Conservation (phyloP, 805 yeast species). For the Myxozyma sirexii region DNA sequence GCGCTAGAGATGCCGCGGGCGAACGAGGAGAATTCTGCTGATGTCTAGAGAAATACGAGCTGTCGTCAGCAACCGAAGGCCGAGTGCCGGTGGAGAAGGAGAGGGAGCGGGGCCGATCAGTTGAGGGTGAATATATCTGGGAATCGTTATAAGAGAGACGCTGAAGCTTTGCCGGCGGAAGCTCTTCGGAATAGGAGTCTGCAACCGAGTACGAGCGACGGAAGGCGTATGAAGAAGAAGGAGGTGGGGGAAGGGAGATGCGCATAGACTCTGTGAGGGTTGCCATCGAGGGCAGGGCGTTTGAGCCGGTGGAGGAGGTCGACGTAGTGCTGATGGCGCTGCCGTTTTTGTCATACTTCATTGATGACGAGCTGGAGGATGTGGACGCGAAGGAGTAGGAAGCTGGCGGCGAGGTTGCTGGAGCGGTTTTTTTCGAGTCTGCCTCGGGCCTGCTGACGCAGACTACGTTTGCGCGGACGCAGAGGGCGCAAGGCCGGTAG, state of each 20-base stretch:
- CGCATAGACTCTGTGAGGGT: constrained; percentile 20
- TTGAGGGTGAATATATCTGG: not conserved
- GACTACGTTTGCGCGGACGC: constrained; percentile 32
- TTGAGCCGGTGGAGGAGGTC: constrained; percentile 1
- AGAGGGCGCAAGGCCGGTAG: constrained; percentile 33
- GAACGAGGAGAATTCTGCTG: too few relatives aligned
- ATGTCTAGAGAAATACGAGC: not conserved
- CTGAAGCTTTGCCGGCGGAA: constrained; percentile 12
- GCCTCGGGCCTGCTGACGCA: constrained; percentile 30
- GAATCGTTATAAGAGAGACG: constrained; percentile 1
- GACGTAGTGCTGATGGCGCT: not conserved
- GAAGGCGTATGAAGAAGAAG: not conserved
- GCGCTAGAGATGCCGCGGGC: too few relatives aligned
- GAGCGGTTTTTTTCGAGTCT: not conserved
- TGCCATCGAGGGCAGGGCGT: constrained; percentile 18
- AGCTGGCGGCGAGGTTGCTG: not conserved
- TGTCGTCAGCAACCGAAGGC: not conserved
- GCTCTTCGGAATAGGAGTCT: not conserved
- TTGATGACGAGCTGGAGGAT: not conserved
- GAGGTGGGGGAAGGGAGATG: constrained; percentile 12
- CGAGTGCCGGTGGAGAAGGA: constrained; percentile 5
- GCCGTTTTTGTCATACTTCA: not conserved
- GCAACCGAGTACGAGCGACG: constrained; percentile 6
- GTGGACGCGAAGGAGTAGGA: not conserved
- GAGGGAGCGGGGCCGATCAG: constrained; percentile 8